Evolutionary conservation across 1,139 yeast genomes (phyloP).

Genomic region (Zygosaccharomyces sapae): DNA sequence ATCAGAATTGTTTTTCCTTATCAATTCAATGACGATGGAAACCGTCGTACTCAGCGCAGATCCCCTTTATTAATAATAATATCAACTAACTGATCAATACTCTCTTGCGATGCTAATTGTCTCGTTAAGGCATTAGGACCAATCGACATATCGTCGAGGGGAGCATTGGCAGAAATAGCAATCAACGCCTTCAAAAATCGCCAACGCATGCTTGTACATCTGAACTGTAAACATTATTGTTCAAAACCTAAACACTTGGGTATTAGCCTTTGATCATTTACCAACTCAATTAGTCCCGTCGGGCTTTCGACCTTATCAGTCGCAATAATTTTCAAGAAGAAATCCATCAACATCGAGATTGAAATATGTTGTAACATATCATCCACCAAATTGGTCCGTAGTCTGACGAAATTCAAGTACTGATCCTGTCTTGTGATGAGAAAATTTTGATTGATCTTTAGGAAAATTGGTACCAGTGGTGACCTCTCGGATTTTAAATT

Average conservation of each 20-base stretch:
- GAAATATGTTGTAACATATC: slow-evolving; percentile 50
- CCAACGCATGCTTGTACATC: slow-evolving; percentile 90
- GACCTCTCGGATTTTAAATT: slow-evolving; percentile 54
- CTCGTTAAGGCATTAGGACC: slow-evolving; percentile 94
- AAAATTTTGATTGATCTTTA: slow-evolving; percentile 89
- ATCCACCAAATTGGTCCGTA: slow-evolving; percentile 49
- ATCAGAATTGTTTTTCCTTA: slow-evolving; percentile 92
- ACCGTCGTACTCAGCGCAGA: slow-evolving; percentile 90
- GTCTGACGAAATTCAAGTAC: slow-evolving; percentile 50
- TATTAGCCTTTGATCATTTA: slow-evolving; percentile 49
- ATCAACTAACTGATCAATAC: slow-evolving; percentile 57
- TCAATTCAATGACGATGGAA: slow-evolving; percentile 90
- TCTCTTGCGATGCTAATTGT: slow-evolving; percentile 71
- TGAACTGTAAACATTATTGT: slow-evolving; percentile 44
- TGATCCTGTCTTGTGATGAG: slow-evolving; percentile 69
- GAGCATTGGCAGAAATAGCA: slow-evolving; percentile 80
- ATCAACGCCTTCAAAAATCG: slow-evolving; percentile 90
- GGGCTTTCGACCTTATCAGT: slow-evolving; percentile 62
- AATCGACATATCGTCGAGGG: slow-evolving; percentile 70
- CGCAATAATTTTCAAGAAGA: slow-evolving; percentile 55
- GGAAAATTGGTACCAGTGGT: slow-evolving; percentile 58
- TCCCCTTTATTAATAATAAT: slow-evolving; percentile 78
- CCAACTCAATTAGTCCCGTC: slow-evolving; percentile 55
- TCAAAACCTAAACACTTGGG: slow-evolving; percentile 49
- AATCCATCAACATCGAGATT: slow-evolving; percentile 69